Conservation (phyloP, 2,329 filamentous ascomycete genomes). For the Alternaria gansuensis region DNA sequence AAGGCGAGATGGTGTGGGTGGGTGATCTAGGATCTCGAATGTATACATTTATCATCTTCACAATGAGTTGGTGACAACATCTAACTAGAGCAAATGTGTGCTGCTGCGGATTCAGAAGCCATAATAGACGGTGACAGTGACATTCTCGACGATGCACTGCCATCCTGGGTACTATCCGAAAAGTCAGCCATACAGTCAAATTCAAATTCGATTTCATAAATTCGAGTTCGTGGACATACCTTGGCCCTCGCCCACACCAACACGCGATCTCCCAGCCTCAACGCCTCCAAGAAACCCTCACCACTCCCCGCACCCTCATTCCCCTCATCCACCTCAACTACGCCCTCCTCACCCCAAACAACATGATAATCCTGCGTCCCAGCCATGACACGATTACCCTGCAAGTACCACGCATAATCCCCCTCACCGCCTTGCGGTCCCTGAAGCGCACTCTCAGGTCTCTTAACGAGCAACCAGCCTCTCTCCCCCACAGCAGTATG, state of each 20-base stretch:
- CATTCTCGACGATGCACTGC: conserved; percentile 37
- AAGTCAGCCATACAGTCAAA: conserved; percentile 13
- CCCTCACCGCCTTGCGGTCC: conserved; percentile 39
- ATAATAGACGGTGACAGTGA: conserved; percentile 35
- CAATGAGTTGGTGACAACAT: not conserved
- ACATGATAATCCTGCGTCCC: conserved; percentile 26
- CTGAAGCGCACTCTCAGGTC: conserved; percentile 28
- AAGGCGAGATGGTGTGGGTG: not conserved
- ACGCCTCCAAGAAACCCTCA: conserved; percentile 36
- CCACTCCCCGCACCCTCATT: conserved; percentile 42
- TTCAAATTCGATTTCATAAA: no score
- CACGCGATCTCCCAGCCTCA: conserved; percentile 41
- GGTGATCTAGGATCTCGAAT: not conserved
- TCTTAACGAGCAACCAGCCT: conserved; percentile 32
- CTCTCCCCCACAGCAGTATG: conserved; percentile 14
- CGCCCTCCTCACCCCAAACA: conserved; percentile 27
- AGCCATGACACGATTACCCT: conserved; percentile 43
- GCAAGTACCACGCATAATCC: conserved; percentile 44
- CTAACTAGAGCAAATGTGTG: not conserved
- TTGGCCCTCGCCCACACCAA: conserved; percentile 48
- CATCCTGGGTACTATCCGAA: conserved; percentile 40
- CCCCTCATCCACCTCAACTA: conserved; percentile 14
- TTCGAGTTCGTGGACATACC: conserved; percentile 27
- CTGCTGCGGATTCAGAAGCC: conserved; percentile 21
- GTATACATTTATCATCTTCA: not conserved